Conservation (phyloP, 2,329 filamentous ascomycete species). For the Aspergillus pseudonomiae region DNA sequence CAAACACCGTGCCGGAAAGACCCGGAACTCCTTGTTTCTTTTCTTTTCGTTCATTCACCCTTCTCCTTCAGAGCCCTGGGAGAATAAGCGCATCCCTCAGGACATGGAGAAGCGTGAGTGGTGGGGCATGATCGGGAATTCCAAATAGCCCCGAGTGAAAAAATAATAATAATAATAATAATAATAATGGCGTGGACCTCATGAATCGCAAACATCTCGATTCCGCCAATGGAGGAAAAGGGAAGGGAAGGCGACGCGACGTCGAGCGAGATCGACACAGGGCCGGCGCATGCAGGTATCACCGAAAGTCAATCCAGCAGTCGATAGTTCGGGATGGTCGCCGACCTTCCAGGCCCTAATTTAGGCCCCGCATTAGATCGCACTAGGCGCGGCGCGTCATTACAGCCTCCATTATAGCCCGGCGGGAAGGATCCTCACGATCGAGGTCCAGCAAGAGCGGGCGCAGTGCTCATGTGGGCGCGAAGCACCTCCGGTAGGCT, state of each 20-base stretch:
- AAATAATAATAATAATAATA: too few relatives aligned
- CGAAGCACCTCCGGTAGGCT: conserved; percentile 31
- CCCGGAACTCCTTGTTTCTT: background rate
- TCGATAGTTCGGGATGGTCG: conserved; percentile 5
- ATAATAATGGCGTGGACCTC: background rate
- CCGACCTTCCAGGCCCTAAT: conserved; percentile 6
- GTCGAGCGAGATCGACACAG: background rate
- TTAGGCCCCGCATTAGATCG: conserved; percentile 12
- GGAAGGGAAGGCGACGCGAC: background rate
- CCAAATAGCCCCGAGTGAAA: background rate
- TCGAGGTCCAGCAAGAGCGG: conserved; percentile 26
- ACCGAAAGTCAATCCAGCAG: conserved; percentile 5
- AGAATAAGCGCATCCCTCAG: too few relatives aligned
- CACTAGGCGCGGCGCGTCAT: conserved; percentile 1
- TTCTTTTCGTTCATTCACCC: background rate
- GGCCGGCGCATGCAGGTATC: background rate
- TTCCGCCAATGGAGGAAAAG: background rate
- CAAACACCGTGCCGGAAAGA: background rate
- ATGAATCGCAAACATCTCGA: background rate
- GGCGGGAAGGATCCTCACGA: conserved; percentile 22
- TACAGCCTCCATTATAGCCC: background rate
- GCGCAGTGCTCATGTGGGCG: conserved; percentile 23
- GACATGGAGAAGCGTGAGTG: background rate
- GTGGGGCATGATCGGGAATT: background rate
- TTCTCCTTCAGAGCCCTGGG: background rate